These are phyloP conservation scores for Monilinia aucupariae DNA, from an alignment of 2,329 filamentous ascomycete genomes.

Conservation along the genomic window DNA sequence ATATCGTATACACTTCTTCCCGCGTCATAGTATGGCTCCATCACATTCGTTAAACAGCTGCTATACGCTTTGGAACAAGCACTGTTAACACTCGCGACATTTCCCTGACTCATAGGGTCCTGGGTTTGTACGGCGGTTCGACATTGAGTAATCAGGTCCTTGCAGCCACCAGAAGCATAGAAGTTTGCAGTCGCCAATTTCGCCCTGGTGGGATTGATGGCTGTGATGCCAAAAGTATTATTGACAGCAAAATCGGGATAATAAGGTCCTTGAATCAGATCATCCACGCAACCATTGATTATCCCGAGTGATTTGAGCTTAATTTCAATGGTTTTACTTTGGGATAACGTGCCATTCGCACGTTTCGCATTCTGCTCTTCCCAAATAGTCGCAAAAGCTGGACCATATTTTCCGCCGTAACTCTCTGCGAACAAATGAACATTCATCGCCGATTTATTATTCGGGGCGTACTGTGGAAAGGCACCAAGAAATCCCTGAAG, in stretches of 20 bases:
- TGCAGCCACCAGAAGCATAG: constrained; percentile 47
- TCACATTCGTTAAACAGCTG: constrained; percentile 35
- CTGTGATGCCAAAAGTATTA: constrained; percentile 60
- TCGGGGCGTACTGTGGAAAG: constrained; percentile 50
- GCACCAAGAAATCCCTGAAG: constrained; percentile 54
- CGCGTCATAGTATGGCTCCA: constrained; percentile 34
- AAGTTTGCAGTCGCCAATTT: constrained; percentile 43
- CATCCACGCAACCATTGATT: constrained; percentile 66
- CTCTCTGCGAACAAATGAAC: constrained; percentile 65
- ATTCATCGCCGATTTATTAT: constrained; percentile 48
- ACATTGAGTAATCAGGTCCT: constrained; percentile 49
- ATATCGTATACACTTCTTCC: constrained; percentile 37
- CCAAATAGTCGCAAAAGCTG: constrained; percentile 54
- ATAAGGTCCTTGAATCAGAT: constrained; percentile 52
- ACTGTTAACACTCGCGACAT: constrained; percentile 35
- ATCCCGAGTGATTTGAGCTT: constrained; percentile 61
- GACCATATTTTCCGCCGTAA: constrained; percentile 66
- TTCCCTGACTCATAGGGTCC: constrained; percentile 42
- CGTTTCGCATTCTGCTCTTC: constrained; percentile 57
- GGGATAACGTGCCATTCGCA: constrained; percentile 44
- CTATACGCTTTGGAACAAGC: constrained; percentile 35
- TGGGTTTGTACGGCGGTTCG: constrained; percentile 38
- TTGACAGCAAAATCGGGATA: constrained; percentile 54
- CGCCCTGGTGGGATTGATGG: constrained; percentile 49
- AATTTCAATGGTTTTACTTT: constrained; percentile 51